Evolutionary conservation across 176 grass and related monocot species (phyloP).

Genomic region (Aegilops speltoides): DNA sequence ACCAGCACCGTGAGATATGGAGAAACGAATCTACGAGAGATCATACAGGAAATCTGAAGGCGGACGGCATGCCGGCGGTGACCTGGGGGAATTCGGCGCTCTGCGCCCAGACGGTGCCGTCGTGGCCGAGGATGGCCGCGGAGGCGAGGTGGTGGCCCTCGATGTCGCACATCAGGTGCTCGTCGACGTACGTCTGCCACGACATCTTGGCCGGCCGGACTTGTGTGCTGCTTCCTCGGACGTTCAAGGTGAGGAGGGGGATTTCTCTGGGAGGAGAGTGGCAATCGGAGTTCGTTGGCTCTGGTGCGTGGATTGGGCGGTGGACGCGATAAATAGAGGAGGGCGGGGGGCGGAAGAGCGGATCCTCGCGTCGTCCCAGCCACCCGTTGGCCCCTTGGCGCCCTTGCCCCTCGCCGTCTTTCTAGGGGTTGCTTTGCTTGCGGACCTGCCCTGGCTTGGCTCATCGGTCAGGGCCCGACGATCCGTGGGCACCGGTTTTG

Average conservation of each 20-base stretch:
- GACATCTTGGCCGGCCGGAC: conserved; percentile 46
- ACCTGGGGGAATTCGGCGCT: conserved; percentile 59
- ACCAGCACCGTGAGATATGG: neutral
- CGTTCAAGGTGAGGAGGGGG: neutral
- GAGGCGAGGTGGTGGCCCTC: conserved; percentile 62
- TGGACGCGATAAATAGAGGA: conserved; percentile 25
- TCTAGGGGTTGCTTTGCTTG: neutral
- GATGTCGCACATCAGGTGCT: conserved; percentile 73
- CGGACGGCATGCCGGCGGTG: no score
- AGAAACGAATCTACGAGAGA: neutral
- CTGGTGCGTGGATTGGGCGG: neutral
- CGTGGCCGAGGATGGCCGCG: conserved; percentile 65
- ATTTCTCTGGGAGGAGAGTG: neutral
- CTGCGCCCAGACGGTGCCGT: conserved; percentile 54
- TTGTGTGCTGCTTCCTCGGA: neutral
- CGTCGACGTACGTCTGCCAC: conserved; percentile 77
- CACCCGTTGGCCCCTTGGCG: conserved; percentile 21
- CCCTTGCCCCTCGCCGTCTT: conserved; percentile 24
- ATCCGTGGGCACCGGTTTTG: neutral
- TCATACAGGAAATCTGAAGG: no score
- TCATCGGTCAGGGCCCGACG: no score
- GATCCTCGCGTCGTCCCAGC: conserved; percentile 16
- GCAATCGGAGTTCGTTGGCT: neutral
- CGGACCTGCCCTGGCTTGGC: neutral
- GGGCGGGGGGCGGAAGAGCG: neutral